Evolutionary conservation across 2,329 filamentous ascomycete genomes (phyloP), one percentile per base, ranked within the genome.

Genomic region (Ophiocordyceps camponoti-floridani): DNA sequence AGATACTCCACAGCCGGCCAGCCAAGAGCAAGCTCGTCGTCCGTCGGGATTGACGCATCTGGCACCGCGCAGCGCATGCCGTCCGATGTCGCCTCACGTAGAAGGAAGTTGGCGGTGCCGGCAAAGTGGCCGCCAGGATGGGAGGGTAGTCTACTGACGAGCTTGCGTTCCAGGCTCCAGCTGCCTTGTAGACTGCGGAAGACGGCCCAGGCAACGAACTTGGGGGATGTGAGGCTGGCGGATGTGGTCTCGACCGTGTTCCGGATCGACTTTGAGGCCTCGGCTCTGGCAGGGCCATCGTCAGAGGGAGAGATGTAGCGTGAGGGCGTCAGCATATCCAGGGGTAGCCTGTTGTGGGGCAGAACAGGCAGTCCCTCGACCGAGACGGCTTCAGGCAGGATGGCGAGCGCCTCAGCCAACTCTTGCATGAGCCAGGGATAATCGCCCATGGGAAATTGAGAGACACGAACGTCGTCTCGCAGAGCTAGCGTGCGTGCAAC

Each of bases 381-480:
- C 14, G 60, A 61, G 0, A 60, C 53, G n/a, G 50, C 56, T 28
- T 62, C 69, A 28, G 23, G 41, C 3, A 54, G 58, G 9, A 86
- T 65, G 0, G 63, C 67, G 2, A 85, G 63, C 0, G 76, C 72
- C 2, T 68, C 58, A 12, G 77, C 67, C 47, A 88, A 77, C 12
- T 82, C 74, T 50, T 86, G 77, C 69, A 89, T 79, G 12, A 89
- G 61, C 48, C 78, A 88, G 8, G 77, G 61, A 57, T 88, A 89
- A 58, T 93, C 85, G 10, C 79, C 79, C 79, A 89, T 88, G 35
- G 84, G 85, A 52, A 87, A 91, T 52, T 91, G 85, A 48, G 58
- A 81, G 51, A 62, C 61, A 6, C 65, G 70, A 10, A 61, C 67
- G 51, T 72, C 69, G 19, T 54, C 53, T 12, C 79, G 69, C 30